These are phyloP conservation scores for Isabelozyma pseudorhagii DNA, from an alignment of 805 yeast species.

Conservation along the genomic window DNA sequence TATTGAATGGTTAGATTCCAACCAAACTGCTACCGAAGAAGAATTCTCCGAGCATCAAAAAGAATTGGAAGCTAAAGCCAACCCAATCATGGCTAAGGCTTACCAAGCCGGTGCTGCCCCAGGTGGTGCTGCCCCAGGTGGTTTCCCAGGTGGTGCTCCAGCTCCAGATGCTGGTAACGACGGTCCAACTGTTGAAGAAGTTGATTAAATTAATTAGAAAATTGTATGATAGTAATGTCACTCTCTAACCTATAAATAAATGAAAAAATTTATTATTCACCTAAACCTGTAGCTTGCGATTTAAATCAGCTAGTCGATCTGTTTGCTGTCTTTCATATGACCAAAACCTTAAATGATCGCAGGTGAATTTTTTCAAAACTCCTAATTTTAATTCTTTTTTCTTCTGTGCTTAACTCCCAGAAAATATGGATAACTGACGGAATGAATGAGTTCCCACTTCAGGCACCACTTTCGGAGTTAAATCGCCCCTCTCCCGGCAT, in stretches of 20 bases:
- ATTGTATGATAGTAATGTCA: background rate
- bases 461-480: too few relatives aligned
- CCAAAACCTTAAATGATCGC: too few relatives aligned
- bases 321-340: too few relatives aligned
- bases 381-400: too few relatives aligned
- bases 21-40: constrained; percentile 89
- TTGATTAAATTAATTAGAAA: constrained; percentile 32
- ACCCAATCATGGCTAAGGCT: constrained; percentile 96
- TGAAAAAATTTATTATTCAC: background rate
- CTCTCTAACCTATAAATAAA: background rate
- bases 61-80: constrained; percentile 92
- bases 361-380: too few relatives aligned
- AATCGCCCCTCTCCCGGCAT: too few relatives aligned
- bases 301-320: too few relatives aligned
- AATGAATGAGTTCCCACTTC: too few relatives aligned
- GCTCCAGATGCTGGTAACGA: constrained; percentile 35
- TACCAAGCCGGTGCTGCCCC: constrained; percentile 91
- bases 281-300: too few relatives aligned
- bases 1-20: constrained; percentile 87
- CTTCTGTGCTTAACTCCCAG: too few relatives aligned
- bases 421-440: too few relatives aligned
- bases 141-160: constrained; percentile 44
- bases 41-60: constrained; percentile 91
- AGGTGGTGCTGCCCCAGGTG: constrained; percentile 69
- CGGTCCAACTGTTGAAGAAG: constrained; percentile 56